Conservation (phyloP, 495 filamentous ascomycete genomes). For the Lineolata rhizophorae region DNA sequence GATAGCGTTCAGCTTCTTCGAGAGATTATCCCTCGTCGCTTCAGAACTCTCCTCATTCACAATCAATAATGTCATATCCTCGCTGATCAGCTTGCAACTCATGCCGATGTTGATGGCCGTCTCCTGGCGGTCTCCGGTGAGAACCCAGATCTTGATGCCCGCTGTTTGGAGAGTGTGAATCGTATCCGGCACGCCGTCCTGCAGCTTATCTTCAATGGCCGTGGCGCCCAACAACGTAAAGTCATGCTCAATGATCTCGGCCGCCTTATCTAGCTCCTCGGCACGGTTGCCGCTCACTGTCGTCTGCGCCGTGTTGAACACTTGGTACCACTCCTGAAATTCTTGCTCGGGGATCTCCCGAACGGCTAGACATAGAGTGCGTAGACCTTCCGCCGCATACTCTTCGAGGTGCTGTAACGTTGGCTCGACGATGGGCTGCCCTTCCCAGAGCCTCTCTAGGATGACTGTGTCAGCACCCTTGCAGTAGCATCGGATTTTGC, state of each 20-base stretch:
- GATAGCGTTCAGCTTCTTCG: slow-evolving; percentile 83
- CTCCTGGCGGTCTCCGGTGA: slow-evolving; percentile 95
- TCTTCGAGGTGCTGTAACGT: slow-evolving; percentile 92
- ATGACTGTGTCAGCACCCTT: slow-evolving; percentile 99
- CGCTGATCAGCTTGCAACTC: slow-evolving; percentile 95
- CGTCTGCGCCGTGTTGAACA: slow-evolving; percentile 76
- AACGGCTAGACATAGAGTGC: slow-evolving; percentile 89
- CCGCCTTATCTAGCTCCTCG: slow-evolving; percentile 92
- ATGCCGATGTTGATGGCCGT: slow-evolving; percentile 99
- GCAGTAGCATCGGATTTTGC: slow-evolving; percentile 77
- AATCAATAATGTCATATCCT: slow-evolving; percentile 96
- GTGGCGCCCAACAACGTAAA: slow-evolving; percentile 85
- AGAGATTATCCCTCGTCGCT: slow-evolving; percentile 62
- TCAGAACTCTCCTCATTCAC: slow-evolving; percentile 69
- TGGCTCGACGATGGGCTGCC: slow-evolving; percentile 67
- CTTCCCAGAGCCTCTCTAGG: slow-evolving; percentile 53
- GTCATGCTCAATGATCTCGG: slow-evolving; percentile 84
- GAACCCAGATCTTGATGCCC: slow-evolving; percentile 96
- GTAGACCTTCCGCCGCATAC: slow-evolving; percentile 88
- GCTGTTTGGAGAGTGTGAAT: slow-evolving; percentile 94
- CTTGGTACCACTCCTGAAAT: slow-evolving; percentile 66
- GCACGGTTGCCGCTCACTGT: slow-evolving; percentile 82
- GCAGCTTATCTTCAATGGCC: slow-evolving; percentile 90
- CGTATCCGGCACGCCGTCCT: slow-evolving; percentile 96
- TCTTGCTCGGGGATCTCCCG: slow-evolving; percentile 83